phyloP scores from a whole-genome alignment of 805 yeast genomes.

The Tetrapisispora iriomotensis region DNA sequence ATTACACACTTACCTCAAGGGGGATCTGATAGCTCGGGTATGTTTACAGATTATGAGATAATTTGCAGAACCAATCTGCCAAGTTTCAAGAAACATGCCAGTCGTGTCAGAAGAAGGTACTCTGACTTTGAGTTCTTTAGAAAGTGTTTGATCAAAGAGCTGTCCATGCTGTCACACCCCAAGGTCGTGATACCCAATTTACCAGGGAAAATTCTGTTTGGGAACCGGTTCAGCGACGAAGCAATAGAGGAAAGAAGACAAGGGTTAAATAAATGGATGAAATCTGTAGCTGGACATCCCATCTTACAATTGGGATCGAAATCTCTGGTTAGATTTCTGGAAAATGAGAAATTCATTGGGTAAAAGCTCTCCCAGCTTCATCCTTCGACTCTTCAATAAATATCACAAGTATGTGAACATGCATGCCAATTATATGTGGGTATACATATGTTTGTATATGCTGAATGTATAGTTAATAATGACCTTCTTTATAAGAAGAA shows the following conservation, averaged over 20 bases:
- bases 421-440: too few species aligned
- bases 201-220: constrained; percentile 76
- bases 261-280: constrained; percentile 74
- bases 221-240: constrained; percentile 68
- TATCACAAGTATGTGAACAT: too few species aligned
- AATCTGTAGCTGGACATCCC: constrained; percentile 85
- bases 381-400: too few species aligned
- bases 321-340: constrained; percentile 72
- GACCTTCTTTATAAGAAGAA: too few species aligned
- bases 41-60: constrained; percentile 89
- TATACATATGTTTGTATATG: too few species aligned
- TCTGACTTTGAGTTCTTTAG: constrained; percentile 81
- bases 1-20: constrained; percentile 16
- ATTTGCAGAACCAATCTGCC: constrained; percentile 88
- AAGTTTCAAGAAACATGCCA: constrained; percentile 54
- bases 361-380: constrained; percentile 5
- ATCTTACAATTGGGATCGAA: constrained; percentile 78
- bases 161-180: constrained; percentile 33
- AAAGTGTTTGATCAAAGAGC: constrained; percentile 62
- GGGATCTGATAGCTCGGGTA: constrained; percentile 36
- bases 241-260: constrained; percentile 74
- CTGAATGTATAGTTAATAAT: too few species aligned
- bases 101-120: constrained; percentile 75
- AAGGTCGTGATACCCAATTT: constrained; percentile 76
- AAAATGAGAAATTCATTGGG: constrained; percentile 49